Conservation (phyloP, 139 green algal genomes). For the Chlamydomonas asymmetrica region DNA sequence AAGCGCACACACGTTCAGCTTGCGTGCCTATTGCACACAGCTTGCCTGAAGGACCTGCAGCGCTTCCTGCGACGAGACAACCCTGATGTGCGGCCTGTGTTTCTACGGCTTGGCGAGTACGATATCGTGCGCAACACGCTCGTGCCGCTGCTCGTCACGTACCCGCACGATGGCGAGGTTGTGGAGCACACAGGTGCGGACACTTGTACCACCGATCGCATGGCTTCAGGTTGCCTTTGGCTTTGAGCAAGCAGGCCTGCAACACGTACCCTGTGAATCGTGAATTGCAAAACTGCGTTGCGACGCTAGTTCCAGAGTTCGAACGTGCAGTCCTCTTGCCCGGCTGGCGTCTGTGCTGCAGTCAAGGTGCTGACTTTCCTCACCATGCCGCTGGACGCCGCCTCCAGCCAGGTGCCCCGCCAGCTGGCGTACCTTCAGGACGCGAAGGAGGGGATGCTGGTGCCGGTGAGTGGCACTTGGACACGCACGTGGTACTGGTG, state of each 20-base stretch:
- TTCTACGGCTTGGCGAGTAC: conserved; percentile 75
- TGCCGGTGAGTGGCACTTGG: conserved; percentile 15
- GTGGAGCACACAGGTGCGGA: conserved; percentile 47
- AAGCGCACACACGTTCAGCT: background rate
- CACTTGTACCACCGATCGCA: too few relatives aligned
- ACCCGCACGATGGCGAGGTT: conserved; percentile 76
- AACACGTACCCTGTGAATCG: too few relatives aligned
- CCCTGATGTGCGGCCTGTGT: conserved; percentile 65
- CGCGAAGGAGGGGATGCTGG: conserved; percentile 65
- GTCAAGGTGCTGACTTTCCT: conserved; percentile 93
- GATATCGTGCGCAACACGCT: conserved; percentile 67
- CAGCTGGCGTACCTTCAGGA: conserved; percentile 36
- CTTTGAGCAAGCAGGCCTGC: too few relatives aligned
- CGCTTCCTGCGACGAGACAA: conserved; percentile 89
- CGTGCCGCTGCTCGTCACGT: conserved; percentile 80
- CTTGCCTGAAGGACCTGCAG: conserved; percentile 87
- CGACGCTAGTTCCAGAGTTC: too few relatives aligned
- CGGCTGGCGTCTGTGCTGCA: too few relatives aligned
- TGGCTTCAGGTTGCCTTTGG: too few relatives aligned
- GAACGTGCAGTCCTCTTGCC: too few relatives aligned
- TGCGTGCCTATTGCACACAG: conserved; percentile 43
- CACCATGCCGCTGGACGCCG: conserved; percentile 78
- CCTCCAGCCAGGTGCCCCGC: conserved; percentile 31
- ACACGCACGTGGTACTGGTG: too few relatives aligned
- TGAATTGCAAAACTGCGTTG: too few relatives aligned